phyloP scores from a whole-genome alignment of 768 basidiomycete genomes.

The Boletellus sp. region DNA sequence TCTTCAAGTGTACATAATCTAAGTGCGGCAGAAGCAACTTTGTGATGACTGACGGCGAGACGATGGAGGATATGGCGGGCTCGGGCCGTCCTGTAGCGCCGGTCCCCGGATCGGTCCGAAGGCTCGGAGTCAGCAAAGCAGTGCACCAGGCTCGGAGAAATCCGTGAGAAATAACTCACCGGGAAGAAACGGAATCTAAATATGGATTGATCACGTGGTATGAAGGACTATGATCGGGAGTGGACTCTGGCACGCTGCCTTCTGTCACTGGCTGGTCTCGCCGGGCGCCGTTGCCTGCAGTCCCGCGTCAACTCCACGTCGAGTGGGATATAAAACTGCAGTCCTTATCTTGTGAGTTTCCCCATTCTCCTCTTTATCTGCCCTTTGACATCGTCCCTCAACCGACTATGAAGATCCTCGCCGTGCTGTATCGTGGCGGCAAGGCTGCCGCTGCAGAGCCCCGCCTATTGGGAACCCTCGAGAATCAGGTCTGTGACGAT shows the following conservation, averaged over 20 bases:
- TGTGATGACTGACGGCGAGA: too few relatives aligned
- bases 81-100: too few relatives aligned
- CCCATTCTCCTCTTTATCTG: neutral
- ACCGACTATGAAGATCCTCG: slow-evolving; percentile 42
- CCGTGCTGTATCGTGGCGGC: slow-evolving; percentile 68
- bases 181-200: slow-evolving; percentile 5
- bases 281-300: too few relatives aligned
- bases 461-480: slow-evolving; percentile 72
- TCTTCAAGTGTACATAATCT: too few relatives aligned
- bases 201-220: neutral
- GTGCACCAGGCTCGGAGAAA: neutral
- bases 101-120: too few relatives aligned
- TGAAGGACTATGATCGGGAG: neutral
- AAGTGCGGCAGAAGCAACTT: too few relatives aligned
- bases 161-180: neutral
- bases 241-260: neutral
- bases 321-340: neutral
- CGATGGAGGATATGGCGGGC: too few relatives aligned
- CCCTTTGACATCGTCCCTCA: neutral
- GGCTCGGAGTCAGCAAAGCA: too few relatives aligned
- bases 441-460: slow-evolving; percentile 63
- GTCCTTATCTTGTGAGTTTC: neutral
- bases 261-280: too few relatives aligned
- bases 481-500: slow-evolving; percentile 56
- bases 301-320: neutral